Base-by-base conservation (phyloP, 768 basidiomycete genomes). In the Trametes gibbosa region DNA sequence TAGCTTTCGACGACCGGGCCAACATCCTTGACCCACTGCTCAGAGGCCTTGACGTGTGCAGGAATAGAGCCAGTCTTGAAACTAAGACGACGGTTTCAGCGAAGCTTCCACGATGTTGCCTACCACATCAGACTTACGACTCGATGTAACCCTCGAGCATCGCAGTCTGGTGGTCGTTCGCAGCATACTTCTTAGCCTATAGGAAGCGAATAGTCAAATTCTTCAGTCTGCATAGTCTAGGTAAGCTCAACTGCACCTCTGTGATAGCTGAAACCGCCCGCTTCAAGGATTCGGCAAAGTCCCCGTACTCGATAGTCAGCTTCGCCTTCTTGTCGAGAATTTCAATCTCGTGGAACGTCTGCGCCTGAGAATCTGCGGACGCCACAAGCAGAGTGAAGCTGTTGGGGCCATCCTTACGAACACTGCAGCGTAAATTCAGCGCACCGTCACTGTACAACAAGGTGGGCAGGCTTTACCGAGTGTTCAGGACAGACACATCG, bases 1-100 rank as follows among this genome's bases (percentile, higher is more conserved):
- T 94, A 93, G 29, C 84, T 89, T 72, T 95, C 92, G 17, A 95
- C 92, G 34, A 90, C 87, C 4, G 92, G 92, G 0, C 91, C 89
- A 21, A 90, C 74, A 68, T 95, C 92, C 72, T 88, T 86, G 24
- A 95, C 92, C 92, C 92, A 95, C 61, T 84, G 77, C 27, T 74
- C 81, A 0, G 90, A 92, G 0, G 82, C 92, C 43, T 87, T 79
- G 68, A 89, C 86, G 75, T 95, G 93, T 19, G 82, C 87, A 61
- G 85, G 79, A 49, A 95, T 85, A 9, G 87, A 90, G 10, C 92
- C 92, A 4, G 85, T 85, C 65, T 81, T 73, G 68, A 95, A 95
- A 2, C 90, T 90, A 5, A 39, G 2, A 10, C 19, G 23, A 3
- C 3, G 9, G 21, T 50, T 16, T 24, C 35, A 14, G 19, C 2